Evolutionary conservation across 83 land plant genomes (phyloP), one percentile per base, ranked within the genome.

Genomic region (Larix sibirica): DNA sequence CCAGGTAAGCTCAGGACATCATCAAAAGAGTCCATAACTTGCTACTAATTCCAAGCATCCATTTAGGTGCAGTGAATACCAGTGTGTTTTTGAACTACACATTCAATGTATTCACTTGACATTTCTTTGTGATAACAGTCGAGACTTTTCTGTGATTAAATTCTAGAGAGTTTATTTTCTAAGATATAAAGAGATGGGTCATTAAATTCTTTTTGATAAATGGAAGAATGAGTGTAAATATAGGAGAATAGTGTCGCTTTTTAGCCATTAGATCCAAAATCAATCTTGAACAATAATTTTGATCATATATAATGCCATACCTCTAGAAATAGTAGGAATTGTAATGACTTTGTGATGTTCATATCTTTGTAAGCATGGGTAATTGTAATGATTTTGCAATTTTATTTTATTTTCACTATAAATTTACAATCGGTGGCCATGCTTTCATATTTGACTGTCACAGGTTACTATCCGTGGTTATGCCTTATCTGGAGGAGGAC

Each of bases 401-500:
- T 68, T 80, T 66, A 28, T 10, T 63, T 40, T 66, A 66, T 64
- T 28, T 71, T 21, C 42, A 31, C 56, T 38, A 20, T 79, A 63
- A 18, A 40, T 59, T 40, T 68, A 40, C 26, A 31, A 23, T 33
- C 33, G 75, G 23, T 81, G 12, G 50, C 31, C 77, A 21, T 70
- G 21, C 20, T 62, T 28, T 75, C 28, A 16, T 33, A 62, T 33
- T n/a, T 83, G 47, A 20, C 12, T 36, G 65, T 21, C 84, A 73
- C 89, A 97, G 98, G 82, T 93, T 81, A 90, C 71, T 9, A 73
- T 98, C 59, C 70, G 82, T 54, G 99, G 99, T n/a, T 98, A 98
- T 88, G 99, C 99, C 44, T 88, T 90, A 12, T 85, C 97, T 82
- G 99, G 99, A 78, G 99, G 99, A 83, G 99, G 98, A 17, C 97